Conservation (phyloP, 2,329 filamentous ascomycete genomes). For the Graphium sp. region DNA sequence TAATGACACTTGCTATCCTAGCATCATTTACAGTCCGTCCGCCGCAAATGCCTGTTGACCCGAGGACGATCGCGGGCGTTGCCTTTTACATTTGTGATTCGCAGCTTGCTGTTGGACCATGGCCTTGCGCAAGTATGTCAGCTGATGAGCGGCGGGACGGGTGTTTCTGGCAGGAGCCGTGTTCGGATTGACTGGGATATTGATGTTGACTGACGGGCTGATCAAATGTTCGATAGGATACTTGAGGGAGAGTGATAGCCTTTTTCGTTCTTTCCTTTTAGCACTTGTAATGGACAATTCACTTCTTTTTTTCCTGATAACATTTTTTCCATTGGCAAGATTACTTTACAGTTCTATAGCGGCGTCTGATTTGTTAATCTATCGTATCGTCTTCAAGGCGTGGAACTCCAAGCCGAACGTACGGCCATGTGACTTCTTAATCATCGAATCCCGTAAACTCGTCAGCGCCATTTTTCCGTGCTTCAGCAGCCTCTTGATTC, state of each 20-base stretch:
- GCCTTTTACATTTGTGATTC: constrained; percentile 20
- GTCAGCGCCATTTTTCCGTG: constrained; percentile 21
- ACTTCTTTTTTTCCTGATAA: neutral
- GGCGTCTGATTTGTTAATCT: neutral
- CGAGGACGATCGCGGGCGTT: constrained; percentile 24
- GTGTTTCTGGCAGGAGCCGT: too few relatives aligned
- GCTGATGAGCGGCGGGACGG: too few relatives aligned
- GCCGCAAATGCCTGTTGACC: constrained; percentile 27
- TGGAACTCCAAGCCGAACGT: neutral
- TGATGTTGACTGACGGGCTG: too few relatives aligned
- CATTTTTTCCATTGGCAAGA: too few relatives aligned
- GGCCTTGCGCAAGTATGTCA: too few relatives aligned
- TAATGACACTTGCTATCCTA: constrained; percentile 23
- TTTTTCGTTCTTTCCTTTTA: neutral
- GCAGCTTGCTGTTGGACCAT: too few relatives aligned
- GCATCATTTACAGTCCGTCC: constrained; percentile 22
- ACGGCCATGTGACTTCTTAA: constrained; percentile 8
- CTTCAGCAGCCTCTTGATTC: constrained; percentile 20
- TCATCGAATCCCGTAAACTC: constrained; percentile 45
- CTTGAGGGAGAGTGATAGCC: neutral
- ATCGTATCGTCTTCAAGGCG: neutral
- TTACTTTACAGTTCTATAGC: neutral
- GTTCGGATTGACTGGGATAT: too few relatives aligned
- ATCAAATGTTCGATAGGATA: neutral
- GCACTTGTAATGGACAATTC: neutral